Evolutionary conservation across 148 eudicot genomes (phyloP).

Genomic region (Polygonum aviculare): DNA sequence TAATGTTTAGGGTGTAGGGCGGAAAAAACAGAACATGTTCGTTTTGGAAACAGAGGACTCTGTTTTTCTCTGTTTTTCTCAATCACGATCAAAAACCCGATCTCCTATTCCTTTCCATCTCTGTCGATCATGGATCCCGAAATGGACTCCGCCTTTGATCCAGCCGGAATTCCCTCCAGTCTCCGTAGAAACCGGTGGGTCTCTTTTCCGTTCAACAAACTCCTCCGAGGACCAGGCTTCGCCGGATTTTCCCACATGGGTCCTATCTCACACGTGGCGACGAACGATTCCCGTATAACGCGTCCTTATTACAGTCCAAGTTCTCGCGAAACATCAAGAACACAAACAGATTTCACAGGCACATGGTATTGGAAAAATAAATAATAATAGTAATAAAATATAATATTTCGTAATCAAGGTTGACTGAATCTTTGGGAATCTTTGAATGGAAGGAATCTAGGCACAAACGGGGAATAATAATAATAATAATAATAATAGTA

Average conservation of each 20-base stretch:
- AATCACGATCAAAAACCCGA: too few species aligned
- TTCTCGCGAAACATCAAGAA: background rate
- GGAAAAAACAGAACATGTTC: slow-evolving; percentile 16
- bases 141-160: too few species aligned
- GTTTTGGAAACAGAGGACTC: slow-evolving; percentile 12
- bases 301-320: background rate
- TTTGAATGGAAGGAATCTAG: background rate
- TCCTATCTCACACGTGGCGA: background rate
- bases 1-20: background rate
- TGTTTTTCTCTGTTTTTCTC: slow-evolving; percentile 13
- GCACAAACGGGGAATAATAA: background rate
- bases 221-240: background rate
- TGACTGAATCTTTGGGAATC: background rate
- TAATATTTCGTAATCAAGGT: background rate
- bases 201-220: background rate
- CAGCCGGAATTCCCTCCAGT: too few species aligned
- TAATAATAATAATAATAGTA: background rate
- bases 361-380: too few species aligned
- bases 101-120: too few species aligned
- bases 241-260: background rate
- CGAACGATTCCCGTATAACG: background rate
- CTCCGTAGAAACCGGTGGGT: too few species aligned
- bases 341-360: background rate
- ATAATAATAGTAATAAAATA: background rate
- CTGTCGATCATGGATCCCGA: background rate